phyloP scores from a whole-genome alignment of 495 filamentous ascomycete species.

The Xylaria bambusicola region DNA sequence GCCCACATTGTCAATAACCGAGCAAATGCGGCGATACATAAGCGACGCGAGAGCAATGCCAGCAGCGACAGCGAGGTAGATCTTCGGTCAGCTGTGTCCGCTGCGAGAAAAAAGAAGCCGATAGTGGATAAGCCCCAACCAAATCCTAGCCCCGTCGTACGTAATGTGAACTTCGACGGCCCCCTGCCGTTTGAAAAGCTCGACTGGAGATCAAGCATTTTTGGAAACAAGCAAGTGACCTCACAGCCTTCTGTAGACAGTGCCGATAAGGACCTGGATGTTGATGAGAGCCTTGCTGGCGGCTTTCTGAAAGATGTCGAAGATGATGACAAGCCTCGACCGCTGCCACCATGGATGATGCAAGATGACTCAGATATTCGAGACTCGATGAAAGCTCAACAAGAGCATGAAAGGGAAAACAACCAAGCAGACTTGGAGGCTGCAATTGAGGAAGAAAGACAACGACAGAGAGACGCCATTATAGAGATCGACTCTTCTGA shows the following conservation, averaged over 20 bases:
- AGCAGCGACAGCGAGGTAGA: constrained; percentile 66
- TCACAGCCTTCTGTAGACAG: constrained; percentile 27
- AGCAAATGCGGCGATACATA: constrained; percentile 55
- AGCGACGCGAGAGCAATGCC: constrained; percentile 39
- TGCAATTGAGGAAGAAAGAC: constrained; percentile 50
- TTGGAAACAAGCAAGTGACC: constrained; percentile 45
- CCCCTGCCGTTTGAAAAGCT: constrained; percentile 90
- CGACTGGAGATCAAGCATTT: constrained; percentile 63
- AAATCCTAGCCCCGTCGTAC: constrained; percentile 23
- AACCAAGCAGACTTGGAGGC: constrained; percentile 55
- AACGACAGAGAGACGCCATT: constrained; percentile 33
- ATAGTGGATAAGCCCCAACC: constrained; percentile 22
- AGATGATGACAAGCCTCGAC: constrained; percentile 56
- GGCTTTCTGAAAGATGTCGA: constrained; percentile 61
- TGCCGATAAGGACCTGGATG: constrained; percentile 24
- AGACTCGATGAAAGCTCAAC: constrained; percentile 50
- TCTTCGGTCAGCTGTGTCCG: constrained; percentile 59
- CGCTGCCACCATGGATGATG: constrained; percentile 87
- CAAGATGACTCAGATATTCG: constrained; percentile 53
- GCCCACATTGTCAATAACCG: constrained; percentile 65
- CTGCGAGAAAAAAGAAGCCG: constrained; percentile 48
- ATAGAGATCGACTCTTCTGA: constrained; percentile 50
- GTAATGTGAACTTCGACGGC: constrained; percentile 64
- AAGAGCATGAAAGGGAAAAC: constrained; percentile 44
- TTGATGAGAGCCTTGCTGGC: constrained; percentile 60